A percentile compares a stretch with the other conserved stretches of the same genome.
Evolutionary conservation across 345 rosid species (phyloP).

Genomic region (Mercurialis annua): DNA sequence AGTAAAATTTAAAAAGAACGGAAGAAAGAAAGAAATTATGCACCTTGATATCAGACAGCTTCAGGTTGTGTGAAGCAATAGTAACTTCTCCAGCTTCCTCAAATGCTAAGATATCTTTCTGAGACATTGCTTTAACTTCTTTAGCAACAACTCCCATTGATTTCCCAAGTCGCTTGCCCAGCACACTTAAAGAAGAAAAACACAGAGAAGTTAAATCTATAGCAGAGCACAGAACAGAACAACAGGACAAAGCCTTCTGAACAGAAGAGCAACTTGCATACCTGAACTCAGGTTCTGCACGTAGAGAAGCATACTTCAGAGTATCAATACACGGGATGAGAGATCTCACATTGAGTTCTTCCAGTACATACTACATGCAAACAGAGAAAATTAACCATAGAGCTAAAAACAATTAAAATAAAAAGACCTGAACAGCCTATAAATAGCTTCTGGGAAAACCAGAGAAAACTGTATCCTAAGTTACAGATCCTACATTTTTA

Average conservation of each 20-base stretch:
- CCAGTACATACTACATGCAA: slow-evolving; percentile 73
- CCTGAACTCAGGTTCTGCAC: slow-evolving; percentile 99
- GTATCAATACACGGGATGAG: slow-evolving; percentile 78
- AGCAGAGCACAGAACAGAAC: slow-evolving; percentile 15
- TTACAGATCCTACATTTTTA: neutral
- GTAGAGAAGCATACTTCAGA: slow-evolving; percentile 77
- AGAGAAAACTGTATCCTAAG: neutral
- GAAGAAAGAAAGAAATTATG: neutral
- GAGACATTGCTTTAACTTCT: slow-evolving; percentile 83
- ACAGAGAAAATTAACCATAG: slow-evolving; percentile 11
- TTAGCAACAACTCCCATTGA: slow-evolving; percentile 84
- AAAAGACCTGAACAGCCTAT: neutral
- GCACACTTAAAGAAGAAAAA: slow-evolving; percentile 41
- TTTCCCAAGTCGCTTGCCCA: slow-evolving; percentile 95
- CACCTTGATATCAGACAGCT: slow-evolving; percentile 83
- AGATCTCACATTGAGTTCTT: slow-evolving; percentile 82
- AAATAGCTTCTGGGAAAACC: neutral
- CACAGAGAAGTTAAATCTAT: slow-evolving; percentile 15
- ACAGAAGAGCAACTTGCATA: slow-evolving; percentile 26
- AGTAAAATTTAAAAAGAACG: neutral
- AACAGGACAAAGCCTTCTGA: slow-evolving; percentile 4
- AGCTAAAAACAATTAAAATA: neutral
- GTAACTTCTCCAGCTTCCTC: slow-evolving; percentile 74
- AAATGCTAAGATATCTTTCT: slow-evolving; percentile 71
- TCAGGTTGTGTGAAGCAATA: slow-evolving; percentile 62